Base-by-base conservation (phyloP, 805 yeast genomes). In the Wickerhamiella azyma region DNA sequence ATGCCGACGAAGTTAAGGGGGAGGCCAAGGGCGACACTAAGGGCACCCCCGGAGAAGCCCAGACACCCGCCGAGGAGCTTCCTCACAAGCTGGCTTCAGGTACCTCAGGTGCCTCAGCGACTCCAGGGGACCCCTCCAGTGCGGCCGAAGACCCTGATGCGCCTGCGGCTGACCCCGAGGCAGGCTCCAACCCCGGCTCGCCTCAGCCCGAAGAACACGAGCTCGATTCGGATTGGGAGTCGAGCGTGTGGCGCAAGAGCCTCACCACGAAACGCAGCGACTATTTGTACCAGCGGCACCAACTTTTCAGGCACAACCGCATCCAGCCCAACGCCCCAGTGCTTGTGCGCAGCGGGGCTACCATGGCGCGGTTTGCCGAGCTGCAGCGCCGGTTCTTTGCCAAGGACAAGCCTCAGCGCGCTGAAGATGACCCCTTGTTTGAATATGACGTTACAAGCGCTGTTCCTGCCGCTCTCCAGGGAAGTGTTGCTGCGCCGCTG, bases 401-500 rank as follows among this genome's bases (percentile, higher is more conserved):
- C n/a, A 41, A 33, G 5, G 30, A 37, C 17, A 19, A 36, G 43
- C 57, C 58, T 21, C 59, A 58, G 41, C 61, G 62, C 9, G 10
- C 39, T 16, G 68, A 64, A 21, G 54, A 58, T 3, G 61, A 58
- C 6, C 56, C 61, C 30, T 45, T 63, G 39, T 69, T 83, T 26
- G 97, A 92, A 59, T 92, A 89, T 60, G 96, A 88, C 52, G 74
- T 83, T 5, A 67, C 76, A 2, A 86, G 94, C 39, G 86, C 86
- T 0, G 59, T 86, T 7, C 97, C 98, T 0, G 74, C 77, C 0
- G 56, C 83, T 2, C 62, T 60, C 5, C 52, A 52, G 47, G 46
- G 48, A 2, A 59, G 45, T 2, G 55, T 56, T 26, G 38, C 52
- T 7, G 51, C 44, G 8, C 49, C 52, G 50, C 45, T 53, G 8